Evolutionary conservation across 1,284 basidiomycete genomes (phyloP), one percentile per base, ranked within the genome.

Genomic region (Heliocybe sulcata): DNA sequence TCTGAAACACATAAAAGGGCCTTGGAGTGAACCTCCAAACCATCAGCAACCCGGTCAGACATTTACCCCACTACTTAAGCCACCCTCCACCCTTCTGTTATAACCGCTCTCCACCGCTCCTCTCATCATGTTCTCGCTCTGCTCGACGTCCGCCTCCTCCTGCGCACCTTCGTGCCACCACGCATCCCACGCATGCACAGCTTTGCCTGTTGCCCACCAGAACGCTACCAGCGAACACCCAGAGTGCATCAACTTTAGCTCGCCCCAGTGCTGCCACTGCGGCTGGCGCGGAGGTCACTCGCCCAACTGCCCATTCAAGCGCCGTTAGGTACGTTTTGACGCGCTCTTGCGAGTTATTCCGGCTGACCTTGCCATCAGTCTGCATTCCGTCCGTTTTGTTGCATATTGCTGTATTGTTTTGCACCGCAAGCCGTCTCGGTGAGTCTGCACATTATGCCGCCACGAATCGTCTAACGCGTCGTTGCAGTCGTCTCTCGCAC

Each of bases 221-320:
- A 53, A 59, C 53, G 52, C 54, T 29, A 54, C 59, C 23, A 25
- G 45, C 12, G 59, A 23, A 19, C 51, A 59, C 33, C 53, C 59
- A 12, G 54, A 64, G 54, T 61, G 60, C 49, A 57, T 65, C 57
- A 61, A 65, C 66, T 63, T 64, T 58, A 79, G 77, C 70, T 72
- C 79, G 20, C 84, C 85, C 58, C 85, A 87, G 66, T 88, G 86
- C 72, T 86, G 83, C 75, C 84, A 87, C 66, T 88, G 86, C 59
- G 84, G 84, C 59, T 84, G 75, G 74, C 81, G 85, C 61, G 85
- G 85, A 48, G 65, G 72, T 55, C 85, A 88, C 65, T 70, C 80
- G n/a, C 79, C 80, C 42, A 77, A 72, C 64, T 87, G 85, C 74
- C 85, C 85, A 29, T 87, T 87, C 82, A 74, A 69, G 60, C 73